Percentiles rank a stretch among this genome's conserved stretches.
Conservation (phyloP, 148 eudicot genomes). For the Fallopia convolvulus region DNA sequence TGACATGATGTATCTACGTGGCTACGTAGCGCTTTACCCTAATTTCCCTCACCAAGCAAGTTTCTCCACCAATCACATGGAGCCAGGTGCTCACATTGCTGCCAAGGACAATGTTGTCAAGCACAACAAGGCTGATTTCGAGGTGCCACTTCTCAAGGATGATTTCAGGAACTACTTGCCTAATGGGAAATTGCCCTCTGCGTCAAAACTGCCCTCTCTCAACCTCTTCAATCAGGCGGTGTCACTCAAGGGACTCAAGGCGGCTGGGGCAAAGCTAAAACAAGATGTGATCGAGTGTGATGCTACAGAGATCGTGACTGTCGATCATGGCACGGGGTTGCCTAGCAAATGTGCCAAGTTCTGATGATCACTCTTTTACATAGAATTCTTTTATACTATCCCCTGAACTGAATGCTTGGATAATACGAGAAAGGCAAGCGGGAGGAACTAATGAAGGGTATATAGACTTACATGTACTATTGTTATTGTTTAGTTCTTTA, state of each 20-base stretch:
- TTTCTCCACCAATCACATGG: conserved; percentile 97
- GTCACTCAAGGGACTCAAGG: conserved; percentile 74
- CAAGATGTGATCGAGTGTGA: conserved; percentile 75
- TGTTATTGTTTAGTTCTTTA: conserved; percentile 1
- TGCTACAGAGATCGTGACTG: conserved; percentile 42
- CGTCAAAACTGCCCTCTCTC: conserved; percentile 66
- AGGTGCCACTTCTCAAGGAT: conserved; percentile 71
- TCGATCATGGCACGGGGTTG: conserved; percentile 66
- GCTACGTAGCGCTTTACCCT: conserved; percentile 80
- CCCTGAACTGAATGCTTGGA: conserved; percentile 1
- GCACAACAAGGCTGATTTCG: conserved; percentile 78
- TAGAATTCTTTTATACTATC: neutral
- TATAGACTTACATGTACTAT: neutral
- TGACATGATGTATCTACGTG: conserved; percentile 94
- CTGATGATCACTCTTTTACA: conserved; percentile 26
- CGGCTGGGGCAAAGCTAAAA: conserved; percentile 79
- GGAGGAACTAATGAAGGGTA: conserved; percentile 7
- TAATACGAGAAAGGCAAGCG: neutral
- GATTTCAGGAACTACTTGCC: conserved; percentile 64
- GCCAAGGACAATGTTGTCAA: conserved; percentile 72
- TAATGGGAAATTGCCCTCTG: conserved; percentile 77
- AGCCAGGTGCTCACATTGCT: conserved; percentile 84
- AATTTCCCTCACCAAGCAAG: conserved; percentile 85
- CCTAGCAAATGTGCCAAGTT: conserved; percentile 63
- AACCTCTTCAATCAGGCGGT: conserved; percentile 84